phyloP scores from a whole-genome alignment of 164 flowering plant species.

The Aristolochia fimbriata region DNA sequence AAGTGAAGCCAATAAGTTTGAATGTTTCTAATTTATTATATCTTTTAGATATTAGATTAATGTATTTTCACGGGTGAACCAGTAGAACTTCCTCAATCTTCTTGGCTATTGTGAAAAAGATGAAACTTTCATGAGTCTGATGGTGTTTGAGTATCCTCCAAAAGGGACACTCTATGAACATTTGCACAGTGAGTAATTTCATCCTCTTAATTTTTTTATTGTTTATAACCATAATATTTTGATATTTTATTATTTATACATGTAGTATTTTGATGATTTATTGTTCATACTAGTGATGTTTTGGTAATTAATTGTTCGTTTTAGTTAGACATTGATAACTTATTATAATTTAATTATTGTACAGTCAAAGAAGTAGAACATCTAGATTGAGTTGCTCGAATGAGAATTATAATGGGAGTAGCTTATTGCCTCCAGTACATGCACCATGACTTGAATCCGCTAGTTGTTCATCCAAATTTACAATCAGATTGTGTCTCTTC shows the following conservation, averaged over 20 bases:
- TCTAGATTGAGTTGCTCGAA: conserved; percentile 85
- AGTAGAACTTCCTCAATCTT: conserved; percentile 93
- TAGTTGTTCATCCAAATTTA: too few species aligned
- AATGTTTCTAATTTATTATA: background rate
- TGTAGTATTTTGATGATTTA: too few species aligned
- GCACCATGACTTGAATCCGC: too few species aligned
- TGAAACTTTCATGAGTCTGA: conserved; percentile 72
- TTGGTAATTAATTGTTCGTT: background rate
- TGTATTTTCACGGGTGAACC: conserved; percentile 70
- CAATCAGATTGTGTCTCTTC: conserved; percentile 33
- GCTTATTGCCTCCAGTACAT: conserved; percentile 95
- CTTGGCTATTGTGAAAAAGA: too few species aligned
- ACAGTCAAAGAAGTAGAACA: conserved; percentile 78
- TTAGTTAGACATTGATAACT: too few species aligned
- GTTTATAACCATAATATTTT: background rate
- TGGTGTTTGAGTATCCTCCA: conserved; percentile 97
- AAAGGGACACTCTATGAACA: conserved; percentile 81
- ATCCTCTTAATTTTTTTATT: background rate
- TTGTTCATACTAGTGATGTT: background rate
- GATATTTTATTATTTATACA: background rate
- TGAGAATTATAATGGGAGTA: conserved; percentile 77
- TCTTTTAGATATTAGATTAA: conserved; percentile 41
- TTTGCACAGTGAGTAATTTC: conserved; percentile 65
- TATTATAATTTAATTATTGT: conserved; percentile 1
- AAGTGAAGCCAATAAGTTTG: too few species aligned